Evolutionary conservation across 2,329 filamentous ascomycete genomes (phyloP).

Genomic region (Periglandula ipomoeae): DNA sequence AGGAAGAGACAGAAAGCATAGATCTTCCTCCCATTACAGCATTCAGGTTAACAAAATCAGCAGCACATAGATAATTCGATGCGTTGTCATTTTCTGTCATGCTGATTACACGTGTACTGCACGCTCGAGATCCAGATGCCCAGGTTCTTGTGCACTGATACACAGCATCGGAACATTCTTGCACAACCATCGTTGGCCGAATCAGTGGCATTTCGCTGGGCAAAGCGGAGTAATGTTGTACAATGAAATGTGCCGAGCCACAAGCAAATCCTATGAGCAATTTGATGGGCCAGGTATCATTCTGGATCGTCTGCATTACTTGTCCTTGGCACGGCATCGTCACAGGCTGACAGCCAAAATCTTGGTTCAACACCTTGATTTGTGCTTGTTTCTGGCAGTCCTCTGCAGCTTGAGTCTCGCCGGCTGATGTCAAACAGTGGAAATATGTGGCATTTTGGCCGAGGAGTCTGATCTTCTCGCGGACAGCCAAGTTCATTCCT

Average conservation of each 20-base stretch:
- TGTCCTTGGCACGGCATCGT: neutral
- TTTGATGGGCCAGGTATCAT: neutral
- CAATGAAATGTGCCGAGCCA: neutral
- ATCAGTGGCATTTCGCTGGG: neutral
- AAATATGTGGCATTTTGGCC: too few relatives aligned
- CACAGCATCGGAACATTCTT: conserved; percentile 5
- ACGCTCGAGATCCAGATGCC: neutral
- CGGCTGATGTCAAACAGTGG: too few relatives aligned
- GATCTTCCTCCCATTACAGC: too few relatives aligned
- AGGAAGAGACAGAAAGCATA: too few relatives aligned
- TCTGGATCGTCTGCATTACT: neutral
- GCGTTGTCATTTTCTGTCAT: neutral
- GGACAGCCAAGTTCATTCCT: neutral
- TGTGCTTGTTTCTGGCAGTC: too few relatives aligned
- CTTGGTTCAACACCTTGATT: too few relatives aligned
- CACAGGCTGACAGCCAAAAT: too few relatives aligned
- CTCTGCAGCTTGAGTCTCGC: too few relatives aligned
- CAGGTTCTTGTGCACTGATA: neutral
- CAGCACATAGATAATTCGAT: neutral
- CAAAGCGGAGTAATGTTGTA: neutral
- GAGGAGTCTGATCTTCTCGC: neutral
- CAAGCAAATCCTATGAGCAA: neutral
- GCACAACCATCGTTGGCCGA: neutral
- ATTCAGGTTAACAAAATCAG: neutral
- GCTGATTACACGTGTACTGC: neutral